Evolutionary conservation across 257 asterid species (phyloP), one percentile per base, ranked within the genome.

Genomic region (Craterostigma plantagineum): DNA sequence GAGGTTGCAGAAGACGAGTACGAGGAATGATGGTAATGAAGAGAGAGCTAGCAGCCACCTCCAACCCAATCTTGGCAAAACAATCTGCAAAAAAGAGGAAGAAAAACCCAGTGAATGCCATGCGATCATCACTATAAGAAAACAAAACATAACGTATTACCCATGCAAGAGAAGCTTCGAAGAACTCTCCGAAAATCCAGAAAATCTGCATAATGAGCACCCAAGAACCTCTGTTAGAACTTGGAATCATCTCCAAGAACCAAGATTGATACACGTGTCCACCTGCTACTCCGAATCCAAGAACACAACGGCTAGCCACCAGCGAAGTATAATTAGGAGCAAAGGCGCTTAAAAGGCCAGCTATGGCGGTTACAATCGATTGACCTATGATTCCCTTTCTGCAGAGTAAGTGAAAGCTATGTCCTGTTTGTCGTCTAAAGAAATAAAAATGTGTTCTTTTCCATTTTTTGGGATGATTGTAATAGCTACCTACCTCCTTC

Each of bases 101-200:
- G n/a, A n/a, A n/a, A 9, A 16, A 14, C 3, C 13, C 9, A 14
- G n/a, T n/a, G n/a, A n/a, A n/a, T 9, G 15, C 37, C 12, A 11
- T 35, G 33, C 34, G 42, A 48, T 46, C 14, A 8, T 16, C 30
- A 38, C 8, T 3, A 30, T 13, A 4, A n/a, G 51, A 46, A 7
- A 4, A n/a, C n/a, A n/a, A n/a, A n/a, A n/a, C n/a, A n/a, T n/a
- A n/a, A 3, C n/a, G 18, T 0, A 9, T n/a, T 68, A 72, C 77
- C 77, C 77, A 72, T 3, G 73, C 76, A 18, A 72, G 52, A n/a
- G 53, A 49, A 50, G 74, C 74, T 41, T 69, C 81, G 38, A 65
- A 5, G 10, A 65, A 12, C 8, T 62, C 62, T 53, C 77, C 81
- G 45, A 49, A 34, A 6, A 64, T 55, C 69, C 69, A 73, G 46